These are phyloP conservation scores for Xerophyta viscosa DNA, from an alignment of 106 monocot species.

Conservation along the genomic window DNA sequence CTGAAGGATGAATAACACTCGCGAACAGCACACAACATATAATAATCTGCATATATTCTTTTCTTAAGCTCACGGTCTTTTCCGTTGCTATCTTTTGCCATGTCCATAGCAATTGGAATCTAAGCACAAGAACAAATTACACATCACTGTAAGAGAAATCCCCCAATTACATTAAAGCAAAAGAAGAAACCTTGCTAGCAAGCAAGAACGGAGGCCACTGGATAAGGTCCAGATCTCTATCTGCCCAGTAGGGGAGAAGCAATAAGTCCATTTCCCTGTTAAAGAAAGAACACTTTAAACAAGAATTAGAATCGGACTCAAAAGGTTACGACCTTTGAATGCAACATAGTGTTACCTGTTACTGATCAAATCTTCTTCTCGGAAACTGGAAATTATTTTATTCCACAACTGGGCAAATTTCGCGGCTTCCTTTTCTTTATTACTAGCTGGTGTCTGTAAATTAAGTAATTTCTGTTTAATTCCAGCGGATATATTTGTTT, in stretches of 20 bases:
- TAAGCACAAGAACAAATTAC: conserved; percentile 5
- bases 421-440: conserved; percentile 45
- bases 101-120: conserved; percentile 82
- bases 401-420: conserved; percentile 89
- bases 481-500: too few relatives aligned
- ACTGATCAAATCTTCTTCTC: conserved; percentile 70
- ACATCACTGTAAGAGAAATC: too few relatives aligned
- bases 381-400: conserved; percentile 58
- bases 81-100: conserved; percentile 56
- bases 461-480: neutral
- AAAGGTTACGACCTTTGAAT: too few relatives aligned
- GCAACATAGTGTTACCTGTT: too few relatives aligned
- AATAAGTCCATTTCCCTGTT: conserved; percentile 71
- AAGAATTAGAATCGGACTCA: too few relatives aligned
- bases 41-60: conserved; percentile 40
- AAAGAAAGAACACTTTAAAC: too few relatives aligned
- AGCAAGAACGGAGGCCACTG: conserved; percentile 88
- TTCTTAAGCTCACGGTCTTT: conserved; percentile 56
- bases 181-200: conserved; percentile 80
- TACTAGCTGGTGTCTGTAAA: conserved; percentile 30
- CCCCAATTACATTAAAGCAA: too few relatives aligned
- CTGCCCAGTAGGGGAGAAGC: conserved; percentile 67
- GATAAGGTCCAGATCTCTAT: conserved; percentile 36
- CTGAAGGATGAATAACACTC: conserved; percentile 74
- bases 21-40: conserved; percentile 55